Percentiles rank a stretch among this genome's conserved stretches.
Conservation (phyloP, 2,329 filamentous ascomycete genomes). For the Mycogone perniciosa region DNA sequence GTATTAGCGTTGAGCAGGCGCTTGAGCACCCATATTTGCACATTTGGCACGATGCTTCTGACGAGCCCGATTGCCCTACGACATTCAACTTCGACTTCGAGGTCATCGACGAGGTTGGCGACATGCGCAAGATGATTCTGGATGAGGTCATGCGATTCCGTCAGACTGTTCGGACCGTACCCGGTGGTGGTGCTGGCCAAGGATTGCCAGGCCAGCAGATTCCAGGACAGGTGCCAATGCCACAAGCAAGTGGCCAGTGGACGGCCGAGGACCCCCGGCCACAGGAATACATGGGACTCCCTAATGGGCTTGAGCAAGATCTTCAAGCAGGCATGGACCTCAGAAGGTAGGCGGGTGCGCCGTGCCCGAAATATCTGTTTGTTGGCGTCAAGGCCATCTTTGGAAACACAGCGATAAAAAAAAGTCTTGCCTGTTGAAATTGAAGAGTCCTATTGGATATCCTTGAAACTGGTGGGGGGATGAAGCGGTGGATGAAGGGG, state of each 20-base stretch:
- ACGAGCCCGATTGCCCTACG: slow-evolving; percentile 88
- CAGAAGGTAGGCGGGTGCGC: slow-evolving; percentile 16
- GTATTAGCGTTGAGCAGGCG: slow-evolving; percentile 90
- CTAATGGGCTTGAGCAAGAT: slow-evolving; percentile 51
- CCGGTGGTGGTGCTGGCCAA: slow-evolving; percentile 28
- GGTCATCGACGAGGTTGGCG: slow-evolving; percentile 86
- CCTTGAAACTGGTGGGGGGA: background rate
- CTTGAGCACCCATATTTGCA: slow-evolving; percentile 94
- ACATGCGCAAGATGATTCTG: slow-evolving; percentile 96
- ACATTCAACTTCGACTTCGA: slow-evolving; percentile 99
- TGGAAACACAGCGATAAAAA: background rate
- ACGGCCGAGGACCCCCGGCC: slow-evolving; percentile 54
- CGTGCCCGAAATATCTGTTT: background rate
- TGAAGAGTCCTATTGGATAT: too few species aligned
- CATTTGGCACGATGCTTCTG: slow-evolving; percentile 97
- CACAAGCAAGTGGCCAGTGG: slow-evolving; percentile 46
- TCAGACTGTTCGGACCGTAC: slow-evolving; percentile 48
- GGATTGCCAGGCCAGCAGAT: slow-evolving; percentile 31
- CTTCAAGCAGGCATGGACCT: slow-evolving; percentile 43
- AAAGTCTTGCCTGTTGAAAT: slow-evolving; percentile 2
- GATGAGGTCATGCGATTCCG: slow-evolving; percentile 91
- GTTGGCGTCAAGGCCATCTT: background rate
- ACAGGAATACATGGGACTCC: slow-evolving; percentile 48
- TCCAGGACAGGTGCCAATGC: slow-evolving; percentile 47
- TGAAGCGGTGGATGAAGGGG: background rate